phyloP scores from a whole-genome alignment of 2,329 filamentous ascomycete genomes.

The Venturia carpophila region DNA sequence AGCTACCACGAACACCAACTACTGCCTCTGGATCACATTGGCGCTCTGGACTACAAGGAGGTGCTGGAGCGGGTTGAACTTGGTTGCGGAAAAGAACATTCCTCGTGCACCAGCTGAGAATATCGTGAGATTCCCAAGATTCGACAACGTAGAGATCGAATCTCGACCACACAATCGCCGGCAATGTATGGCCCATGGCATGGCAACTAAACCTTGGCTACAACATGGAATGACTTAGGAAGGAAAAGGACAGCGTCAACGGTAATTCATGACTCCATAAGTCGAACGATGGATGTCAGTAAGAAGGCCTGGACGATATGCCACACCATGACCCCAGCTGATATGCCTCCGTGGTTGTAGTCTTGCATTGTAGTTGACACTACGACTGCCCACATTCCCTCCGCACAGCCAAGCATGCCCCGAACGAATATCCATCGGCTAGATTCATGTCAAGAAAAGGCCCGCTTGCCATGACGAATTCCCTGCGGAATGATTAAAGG shows the following conservation, averaged over 20 bases:
- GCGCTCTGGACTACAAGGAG: no score
- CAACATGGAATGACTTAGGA: neutral
- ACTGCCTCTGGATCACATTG: no score
- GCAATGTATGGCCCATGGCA: no score
- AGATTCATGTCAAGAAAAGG: neutral
- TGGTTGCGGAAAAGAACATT: no score
- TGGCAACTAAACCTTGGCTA: neutral
- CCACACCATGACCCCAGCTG: neutral
- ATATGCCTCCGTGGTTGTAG: neutral
- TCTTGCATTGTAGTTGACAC: neutral
- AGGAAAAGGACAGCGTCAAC: neutral
- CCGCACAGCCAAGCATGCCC: neutral
- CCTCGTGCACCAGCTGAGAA: no score
- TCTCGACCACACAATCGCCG: no score
- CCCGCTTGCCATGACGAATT: neutral
- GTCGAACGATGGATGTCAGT: neutral
- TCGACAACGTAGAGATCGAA: no score
- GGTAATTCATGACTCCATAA: neutral
- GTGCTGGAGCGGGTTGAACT: no score
- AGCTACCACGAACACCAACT: no score
- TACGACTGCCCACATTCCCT: neutral
- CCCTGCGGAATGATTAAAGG: neutral
- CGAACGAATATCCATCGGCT: neutral
- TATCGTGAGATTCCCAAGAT: no score
- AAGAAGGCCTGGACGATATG: neutral